Conservation (phyloP, 192 early-diverging fungal genomes). For the Coemansia erecta region DNA sequence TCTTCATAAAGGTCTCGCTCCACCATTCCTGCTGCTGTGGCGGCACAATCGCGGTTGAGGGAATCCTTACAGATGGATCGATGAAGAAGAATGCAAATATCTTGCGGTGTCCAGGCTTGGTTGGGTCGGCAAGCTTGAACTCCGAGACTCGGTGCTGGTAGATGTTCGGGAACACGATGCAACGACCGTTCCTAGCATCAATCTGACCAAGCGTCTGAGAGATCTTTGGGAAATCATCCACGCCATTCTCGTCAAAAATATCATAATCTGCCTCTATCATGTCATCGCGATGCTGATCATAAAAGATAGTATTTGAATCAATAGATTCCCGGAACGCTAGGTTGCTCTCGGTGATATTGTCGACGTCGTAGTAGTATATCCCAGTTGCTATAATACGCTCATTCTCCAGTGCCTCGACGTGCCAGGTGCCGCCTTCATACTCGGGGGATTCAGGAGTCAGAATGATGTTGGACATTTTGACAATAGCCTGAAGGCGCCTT, state of each 20-base stretch:
- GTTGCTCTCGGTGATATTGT: slow-evolving; percentile 12
- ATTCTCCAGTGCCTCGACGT: too few species aligned
- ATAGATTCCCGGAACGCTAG: slow-evolving; percentile 15
- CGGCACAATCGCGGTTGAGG: slow-evolving; percentile 11
- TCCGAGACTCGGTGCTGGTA: slow-evolving; percentile 16
- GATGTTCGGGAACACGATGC: slow-evolving; percentile 33
- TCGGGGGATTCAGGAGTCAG: slow-evolving; percentile 11
- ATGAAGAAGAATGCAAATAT: slow-evolving; percentile 30
- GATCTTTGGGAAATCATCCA: slow-evolving; percentile 1
- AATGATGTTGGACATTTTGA: slow-evolving; percentile 20
- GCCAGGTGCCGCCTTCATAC: slow-evolving; percentile 18
- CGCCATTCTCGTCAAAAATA: too few species aligned
- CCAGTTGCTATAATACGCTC: too few species aligned
- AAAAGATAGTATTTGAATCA: neutral
- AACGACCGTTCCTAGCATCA: slow-evolving; percentile 31
- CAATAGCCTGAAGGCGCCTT: slow-evolving; percentile 19
- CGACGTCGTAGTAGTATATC: slow-evolving; percentile 13
- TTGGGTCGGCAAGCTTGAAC: slow-evolving; percentile 13
- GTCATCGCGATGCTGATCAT: neutral
- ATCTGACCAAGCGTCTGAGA: slow-evolving; percentile 29
- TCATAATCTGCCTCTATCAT: neutral
- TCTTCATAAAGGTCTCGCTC: neutral
- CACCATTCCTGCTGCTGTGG: slow-evolving; percentile 16
- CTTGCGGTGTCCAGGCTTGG: slow-evolving; percentile 21
- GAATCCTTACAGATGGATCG: slow-evolving; percentile 14